These are phyloP conservation scores for Psilocybe mexicana DNA, from an alignment of 1,284 basidiomycete species.

Conservation along the genomic window DNA sequence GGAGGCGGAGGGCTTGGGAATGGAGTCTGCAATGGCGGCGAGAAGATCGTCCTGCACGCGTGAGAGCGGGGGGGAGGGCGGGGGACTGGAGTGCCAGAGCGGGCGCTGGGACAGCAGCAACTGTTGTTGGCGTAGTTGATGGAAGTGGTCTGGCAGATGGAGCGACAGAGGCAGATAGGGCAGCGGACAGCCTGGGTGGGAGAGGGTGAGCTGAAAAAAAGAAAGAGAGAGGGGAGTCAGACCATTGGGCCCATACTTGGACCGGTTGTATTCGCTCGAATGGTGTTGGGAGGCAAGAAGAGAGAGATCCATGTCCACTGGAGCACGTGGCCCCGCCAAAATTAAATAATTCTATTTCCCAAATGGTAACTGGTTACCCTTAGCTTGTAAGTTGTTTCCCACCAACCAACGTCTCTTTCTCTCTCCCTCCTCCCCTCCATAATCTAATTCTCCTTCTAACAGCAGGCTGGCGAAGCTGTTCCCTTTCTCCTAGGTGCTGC, in stretches of 20 bases:
- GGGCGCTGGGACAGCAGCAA: constrained; percentile 40
- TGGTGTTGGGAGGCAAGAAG: constrained; percentile 80
- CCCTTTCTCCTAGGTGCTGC: neutral
- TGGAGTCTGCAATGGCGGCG: constrained; percentile 50
- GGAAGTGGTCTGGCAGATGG: constrained; percentile 65
- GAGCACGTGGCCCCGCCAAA: constrained; percentile 9
- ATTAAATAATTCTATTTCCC: neutral
- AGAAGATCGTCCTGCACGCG: constrained; percentile 48
- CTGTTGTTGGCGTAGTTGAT: constrained; percentile 63
- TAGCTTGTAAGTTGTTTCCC: constrained; percentile 3
- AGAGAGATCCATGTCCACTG: constrained; percentile 42
- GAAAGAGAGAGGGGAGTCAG: neutral
- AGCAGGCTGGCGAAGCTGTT: constrained; percentile 15
- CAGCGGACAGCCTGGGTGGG: constrained; percentile 53
- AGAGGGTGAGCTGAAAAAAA: neutral
- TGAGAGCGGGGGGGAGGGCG: constrained; percentile 14
- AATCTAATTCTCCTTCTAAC: neutral
- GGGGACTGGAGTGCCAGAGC: constrained; percentile 55
- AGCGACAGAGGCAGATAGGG: constrained; percentile 73
- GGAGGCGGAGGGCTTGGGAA: constrained; percentile 23
- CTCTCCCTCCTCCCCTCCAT: neutral
- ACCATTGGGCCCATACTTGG: constrained; percentile 77
- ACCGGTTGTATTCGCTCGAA: constrained; percentile 70
- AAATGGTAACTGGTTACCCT: neutral
- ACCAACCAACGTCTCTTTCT: neutral